Conservation (phyloP, 495 filamentous ascomycete genomes). For the Neurospora sp. region DNA sequence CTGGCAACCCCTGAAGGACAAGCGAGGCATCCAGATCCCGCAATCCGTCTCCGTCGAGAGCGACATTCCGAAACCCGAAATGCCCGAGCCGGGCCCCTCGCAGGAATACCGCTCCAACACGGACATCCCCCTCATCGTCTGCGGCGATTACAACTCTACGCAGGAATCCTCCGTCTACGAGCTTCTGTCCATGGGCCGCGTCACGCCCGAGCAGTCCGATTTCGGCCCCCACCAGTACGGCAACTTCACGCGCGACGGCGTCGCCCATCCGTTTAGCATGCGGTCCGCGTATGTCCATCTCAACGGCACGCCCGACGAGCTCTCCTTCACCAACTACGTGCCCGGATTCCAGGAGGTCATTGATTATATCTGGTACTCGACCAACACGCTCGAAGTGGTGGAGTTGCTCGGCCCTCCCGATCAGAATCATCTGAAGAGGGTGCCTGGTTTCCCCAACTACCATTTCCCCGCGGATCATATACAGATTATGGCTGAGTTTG, state of each 20-base stretch:
- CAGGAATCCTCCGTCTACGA: slow-evolving; percentile 80
- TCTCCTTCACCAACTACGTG: slow-evolving; percentile 93
- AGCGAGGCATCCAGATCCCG: slow-evolving; percentile 58
- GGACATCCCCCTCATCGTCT: slow-evolving; percentile 84
- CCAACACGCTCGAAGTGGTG: slow-evolving; percentile 79
- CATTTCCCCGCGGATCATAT: slow-evolving; percentile 98
- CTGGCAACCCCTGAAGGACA: slow-evolving; percentile 66
- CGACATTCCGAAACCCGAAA: slow-evolving; percentile 17
- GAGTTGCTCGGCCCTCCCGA: slow-evolving; percentile 86
- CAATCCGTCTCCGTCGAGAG: slow-evolving; percentile 41
- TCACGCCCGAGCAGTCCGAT: slow-evolving; percentile 66
- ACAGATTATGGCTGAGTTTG: slow-evolving; percentile 83
- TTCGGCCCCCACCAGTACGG: slow-evolving; percentile 66
- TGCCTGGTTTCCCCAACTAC: slow-evolving; percentile 93
- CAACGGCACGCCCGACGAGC: slow-evolving; percentile 55
- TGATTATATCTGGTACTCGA: slow-evolving; percentile 96
- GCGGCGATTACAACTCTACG: slow-evolving; percentile 91
- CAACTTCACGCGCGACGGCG: slow-evolving; percentile 82
- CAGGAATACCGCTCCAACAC: slow-evolving; percentile 72
- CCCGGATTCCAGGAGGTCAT: slow-evolving; percentile 82
- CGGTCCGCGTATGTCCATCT: slow-evolving; percentile 75
- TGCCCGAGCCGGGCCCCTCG: slow-evolving; percentile 40
- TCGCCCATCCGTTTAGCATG: slow-evolving; percentile 87
- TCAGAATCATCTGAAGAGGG: slow-evolving; percentile 74
- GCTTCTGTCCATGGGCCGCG: slow-evolving; percentile 63